phyloP scores from a whole-genome alignment of 345 rosid species.

The Diplotaxis tenuifolia region DNA sequence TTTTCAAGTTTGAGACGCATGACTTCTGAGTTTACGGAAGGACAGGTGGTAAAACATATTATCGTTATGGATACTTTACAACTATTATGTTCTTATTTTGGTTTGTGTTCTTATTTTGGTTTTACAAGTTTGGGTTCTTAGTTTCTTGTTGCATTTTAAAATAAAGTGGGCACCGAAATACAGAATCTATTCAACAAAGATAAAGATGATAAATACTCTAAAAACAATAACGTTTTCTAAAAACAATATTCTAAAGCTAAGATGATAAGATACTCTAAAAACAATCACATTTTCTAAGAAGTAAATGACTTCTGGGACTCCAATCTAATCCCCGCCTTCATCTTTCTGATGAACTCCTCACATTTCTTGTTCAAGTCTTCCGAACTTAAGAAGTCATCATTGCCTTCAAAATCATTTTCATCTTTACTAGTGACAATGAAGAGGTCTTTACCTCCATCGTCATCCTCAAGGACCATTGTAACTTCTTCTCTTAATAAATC shows the following conservation, averaged over 20 bases:
- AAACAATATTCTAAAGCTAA: neutral
- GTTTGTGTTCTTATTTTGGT: constrained; percentile 15
- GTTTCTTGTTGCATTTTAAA: neutral
- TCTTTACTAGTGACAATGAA: neutral
- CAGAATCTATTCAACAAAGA: neutral
- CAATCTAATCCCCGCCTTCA: constrained; percentile 46
- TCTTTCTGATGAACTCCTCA: constrained; percentile 63
- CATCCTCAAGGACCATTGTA: constrained; percentile 24
- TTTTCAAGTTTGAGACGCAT: constrained; percentile 14
- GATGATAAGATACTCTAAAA: neutral
- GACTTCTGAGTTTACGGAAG: constrained; percentile 21
- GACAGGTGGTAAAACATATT: neutral
- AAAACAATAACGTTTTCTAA: too few relatives aligned
- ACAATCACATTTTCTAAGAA: neutral
- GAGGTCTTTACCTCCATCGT: constrained; percentile 26
- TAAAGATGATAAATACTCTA: neutral
- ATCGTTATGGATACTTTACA: constrained; percentile 15
- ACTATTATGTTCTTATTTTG: constrained; percentile 12
- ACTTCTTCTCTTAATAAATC: constrained; percentile 4
- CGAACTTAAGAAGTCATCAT: constrained; percentile 35
- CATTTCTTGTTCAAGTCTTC: constrained; percentile 73
- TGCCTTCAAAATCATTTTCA: constrained; percentile 9
- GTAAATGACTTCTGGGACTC: constrained; percentile 30
- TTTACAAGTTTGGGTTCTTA: neutral
- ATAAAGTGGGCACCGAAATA: constrained; percentile 1